Conservation (phyloP, 2,329 filamentous ascomycete genomes). For the Diaporthe vaccinii region DNA sequence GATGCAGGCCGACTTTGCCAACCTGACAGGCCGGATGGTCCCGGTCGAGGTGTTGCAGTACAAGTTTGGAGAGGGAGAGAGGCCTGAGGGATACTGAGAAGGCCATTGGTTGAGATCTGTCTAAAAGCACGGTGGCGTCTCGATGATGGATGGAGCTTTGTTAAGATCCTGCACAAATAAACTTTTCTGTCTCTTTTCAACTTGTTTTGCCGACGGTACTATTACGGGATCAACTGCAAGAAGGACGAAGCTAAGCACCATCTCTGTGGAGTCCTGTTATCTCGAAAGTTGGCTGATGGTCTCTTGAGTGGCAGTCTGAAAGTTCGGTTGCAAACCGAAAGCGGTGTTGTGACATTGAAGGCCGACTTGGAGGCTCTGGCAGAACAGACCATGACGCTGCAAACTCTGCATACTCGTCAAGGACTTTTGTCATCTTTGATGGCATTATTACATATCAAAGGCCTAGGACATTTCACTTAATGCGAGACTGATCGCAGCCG, state of each 20-base stretch:
- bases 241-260: neutral
- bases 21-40: conserved; percentile 58
- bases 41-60: conserved; percentile 54
- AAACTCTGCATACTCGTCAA: too few relatives aligned
- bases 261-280: neutral
- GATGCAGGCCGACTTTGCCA: conserved; percentile 60
- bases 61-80: conserved; percentile 51
- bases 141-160: too few relatives aligned
- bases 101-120: neutral
- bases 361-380: neutral
- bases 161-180: neutral
- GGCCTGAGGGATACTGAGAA: conserved; percentile 37
- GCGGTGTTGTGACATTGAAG: too few relatives aligned
- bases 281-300: too few relatives aligned
- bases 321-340: neutral
- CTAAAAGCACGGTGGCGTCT: neutral
- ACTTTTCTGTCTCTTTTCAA: neutral
- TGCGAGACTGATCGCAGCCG: neutral
- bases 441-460: neutral
- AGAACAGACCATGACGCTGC: neutral
- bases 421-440: neutral
- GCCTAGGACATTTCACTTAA: neutral
- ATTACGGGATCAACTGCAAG: neutral
- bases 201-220: too few relatives aligned
- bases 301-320: too few relatives aligned